Base-by-base conservation (phyloP, 768 basidiomycete species). In the Leccinum incarnatum region DNA sequence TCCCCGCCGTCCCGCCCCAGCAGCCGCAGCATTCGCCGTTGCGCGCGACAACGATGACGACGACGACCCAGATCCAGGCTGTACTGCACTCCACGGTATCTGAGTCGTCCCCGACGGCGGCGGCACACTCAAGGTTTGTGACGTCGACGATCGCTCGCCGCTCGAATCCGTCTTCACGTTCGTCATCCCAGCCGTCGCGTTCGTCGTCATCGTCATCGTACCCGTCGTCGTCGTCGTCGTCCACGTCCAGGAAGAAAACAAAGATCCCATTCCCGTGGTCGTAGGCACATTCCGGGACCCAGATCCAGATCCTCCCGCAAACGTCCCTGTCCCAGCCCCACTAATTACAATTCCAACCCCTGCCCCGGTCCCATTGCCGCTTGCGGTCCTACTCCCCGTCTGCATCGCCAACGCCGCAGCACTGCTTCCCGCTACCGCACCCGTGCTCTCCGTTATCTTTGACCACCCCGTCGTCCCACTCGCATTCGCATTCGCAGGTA, bases 401-500 rank as follows among this genome's bases (percentile, higher is more conserved):
- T 45, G 55, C 47, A 53, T 64, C 56, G 56, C 57, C 59, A 40
- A 15, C 29, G 37, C 58, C 27, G 36, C 53, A 4, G 23, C 45
- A 14, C 57, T 56, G 36, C 50, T 57, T 47, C 27, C 52, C 32
- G 32, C 53, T 46, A 27, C 49, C 27, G 32, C 29, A 2, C 47
- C 37, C 48, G 45, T 42, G 12, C 49, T 47, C 30, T n/a, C 37
- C 37, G 37, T 40, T 40, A 19, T 42, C 0, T 17, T 37, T 48
- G 53, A 49, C 37, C 32, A 52, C 40, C 51, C 32, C 30, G 58
- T 65, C 51, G 21, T 14, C 51, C 49, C 50, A 32, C 29, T 34
- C 19, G 53, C 61, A 37, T 68, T 65, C 29, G 63, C 57, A 51
- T 68, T 65, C 29, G 63, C 57, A 51, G 69, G 60, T 6, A 67